These are phyloP conservation scores for Ophiostoma montium DNA, from an alignment of 2,329 filamentous ascomycete genomes.

Conservation along the genomic window DNA sequence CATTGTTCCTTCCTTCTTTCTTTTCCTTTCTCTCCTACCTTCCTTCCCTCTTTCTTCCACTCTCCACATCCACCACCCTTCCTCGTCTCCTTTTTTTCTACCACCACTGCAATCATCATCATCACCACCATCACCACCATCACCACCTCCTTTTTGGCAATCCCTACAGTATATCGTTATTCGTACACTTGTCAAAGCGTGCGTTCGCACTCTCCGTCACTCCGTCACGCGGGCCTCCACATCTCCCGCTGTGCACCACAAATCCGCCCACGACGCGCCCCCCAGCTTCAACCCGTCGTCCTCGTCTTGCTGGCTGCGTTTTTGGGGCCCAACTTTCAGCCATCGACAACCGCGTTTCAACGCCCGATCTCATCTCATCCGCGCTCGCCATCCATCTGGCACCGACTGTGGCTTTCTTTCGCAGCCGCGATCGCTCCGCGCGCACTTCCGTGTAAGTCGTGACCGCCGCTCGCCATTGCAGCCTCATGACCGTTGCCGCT, in stretches of 20 bases:
- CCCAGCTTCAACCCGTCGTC: no score
- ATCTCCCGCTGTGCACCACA: slow-evolving; percentile 5
- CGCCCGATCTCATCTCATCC: neutral
- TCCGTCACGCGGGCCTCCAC: slow-evolving; percentile 6
- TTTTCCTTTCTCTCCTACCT: neutral
- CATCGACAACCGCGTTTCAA: neutral
- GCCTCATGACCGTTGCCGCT: no score
- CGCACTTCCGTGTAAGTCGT: slow-evolving; percentile 8
- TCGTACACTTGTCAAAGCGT: neutral
- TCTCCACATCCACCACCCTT: neutral
- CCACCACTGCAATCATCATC: neutral
- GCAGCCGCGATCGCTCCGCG: slow-evolving; percentile 2
- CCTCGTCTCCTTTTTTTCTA: neutral
- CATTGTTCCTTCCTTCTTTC: slow-evolving; percentile 11
- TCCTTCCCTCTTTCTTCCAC: neutral
- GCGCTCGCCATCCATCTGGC: neutral
- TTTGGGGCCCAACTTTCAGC: neutral
- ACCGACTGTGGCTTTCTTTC: neutral
- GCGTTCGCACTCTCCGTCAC: neutral
- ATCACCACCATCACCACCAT: neutral
- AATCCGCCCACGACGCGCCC: slow-evolving; percentile 7
- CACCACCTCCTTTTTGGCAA: neutral
- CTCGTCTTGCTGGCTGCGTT: neutral
- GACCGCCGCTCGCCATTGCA: neutral
- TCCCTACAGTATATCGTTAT: neutral